Conservation (phyloP, 78 protist genomes). For the Acrasis kona region DNA sequence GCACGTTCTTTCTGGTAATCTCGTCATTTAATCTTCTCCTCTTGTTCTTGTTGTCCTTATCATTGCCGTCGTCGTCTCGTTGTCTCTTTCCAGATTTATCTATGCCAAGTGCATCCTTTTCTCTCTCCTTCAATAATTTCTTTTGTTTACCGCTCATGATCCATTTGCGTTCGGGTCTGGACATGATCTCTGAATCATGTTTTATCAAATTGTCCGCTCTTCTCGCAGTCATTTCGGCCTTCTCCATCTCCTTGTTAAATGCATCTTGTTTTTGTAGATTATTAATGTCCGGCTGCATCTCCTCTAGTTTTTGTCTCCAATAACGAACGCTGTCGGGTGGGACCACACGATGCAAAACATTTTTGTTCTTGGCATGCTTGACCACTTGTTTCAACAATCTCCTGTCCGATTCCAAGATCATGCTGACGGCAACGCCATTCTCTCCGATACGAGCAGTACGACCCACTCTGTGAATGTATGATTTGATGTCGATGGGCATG, state of each 20-base stretch:
- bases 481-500: conserved; percentile 11
- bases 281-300: neutral
- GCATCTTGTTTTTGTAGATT: neutral
- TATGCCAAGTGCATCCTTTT: no score
- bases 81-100: neutral
- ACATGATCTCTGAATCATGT: neutral
- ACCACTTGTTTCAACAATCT: neutral
- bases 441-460: conserved; percentile 31
- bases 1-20: no score
- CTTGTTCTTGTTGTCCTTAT: neutral
- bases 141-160: neutral
- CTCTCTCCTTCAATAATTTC: neutral
- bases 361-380: neutral
- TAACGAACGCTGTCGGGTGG: neutral
- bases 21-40: neutral
- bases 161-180: neutral
- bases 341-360: neutral
- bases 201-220: neutral
- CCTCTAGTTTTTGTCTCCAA: neutral
- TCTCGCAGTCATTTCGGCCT: neutral
- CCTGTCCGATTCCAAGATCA: conserved; percentile 1
- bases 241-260: neutral
- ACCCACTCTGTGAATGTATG: conserved; percentile 34
- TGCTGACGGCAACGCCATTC: neutral
- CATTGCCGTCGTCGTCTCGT: neutral